Base-by-base conservation (phyloP, 2,329 filamentous ascomycete species). In the Sarocladiaceae sp. region DNA sequence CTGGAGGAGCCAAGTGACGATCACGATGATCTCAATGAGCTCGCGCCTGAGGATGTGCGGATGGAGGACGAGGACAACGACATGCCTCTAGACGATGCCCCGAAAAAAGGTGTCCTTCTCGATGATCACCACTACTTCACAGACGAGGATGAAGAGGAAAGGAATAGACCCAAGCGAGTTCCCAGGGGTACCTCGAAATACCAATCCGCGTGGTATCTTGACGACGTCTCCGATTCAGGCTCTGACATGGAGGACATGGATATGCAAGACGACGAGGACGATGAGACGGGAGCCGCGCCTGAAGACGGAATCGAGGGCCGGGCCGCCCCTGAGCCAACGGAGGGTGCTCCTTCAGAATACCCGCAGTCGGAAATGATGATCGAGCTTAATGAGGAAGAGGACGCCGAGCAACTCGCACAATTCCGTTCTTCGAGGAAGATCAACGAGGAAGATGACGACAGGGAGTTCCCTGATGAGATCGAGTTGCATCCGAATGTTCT, bases 71-170 rank as follows among this genome's bases (percentile, higher is more conserved):
- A n/a, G n/a, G 26, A 29, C 26, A 77, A 78, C 18, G 67, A 68
- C 13, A 65, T 62, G 50, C 60, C 60, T 23, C 60, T 64, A 55
- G 52, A 53, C 3, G 46, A 47, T 5, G 53, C 53, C 10, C 71
- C 74, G 33, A 82, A 83, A 58, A 95, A 91, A 66, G 93, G 91
- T 51, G 93, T 98, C 1, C 69, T 98, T 32, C 73, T 98, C 9
- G 93, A 98, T 53, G 91, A 97, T 53, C 91, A 98, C 62, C 91
- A 97, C 61, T 98, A 98, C 64, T 98, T 97, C 59, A 90, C 90
- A 0, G 91, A 97, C 33, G 88, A 93, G 37, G 84, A 93, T 44
- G 72, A 76, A 33, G 58, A 63, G 37, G 57, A 56, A 15, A 55
- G 46, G 15, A 65, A 73, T 27, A 66, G 69, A 24, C 86, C 87